Percentiles rank a stretch among this genome's conserved stretches.
Conservation (phyloP, 1,139 yeast species). For the Nakaseomyces delphensis region DNA sequence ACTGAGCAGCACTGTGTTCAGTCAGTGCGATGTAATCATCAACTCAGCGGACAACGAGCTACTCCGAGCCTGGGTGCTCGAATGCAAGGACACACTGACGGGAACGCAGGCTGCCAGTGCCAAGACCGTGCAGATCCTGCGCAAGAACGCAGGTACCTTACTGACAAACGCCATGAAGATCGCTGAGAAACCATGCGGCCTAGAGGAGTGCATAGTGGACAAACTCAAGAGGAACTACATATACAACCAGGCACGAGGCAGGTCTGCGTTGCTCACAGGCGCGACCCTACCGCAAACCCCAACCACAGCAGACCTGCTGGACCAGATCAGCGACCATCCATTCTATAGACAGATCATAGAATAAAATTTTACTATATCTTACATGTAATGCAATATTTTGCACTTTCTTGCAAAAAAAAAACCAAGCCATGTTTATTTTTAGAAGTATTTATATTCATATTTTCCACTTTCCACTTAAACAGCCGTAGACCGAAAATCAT, state of each 20-base stretch:
- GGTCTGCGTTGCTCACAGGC: conserved; percentile 8
- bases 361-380: too few relatives aligned
- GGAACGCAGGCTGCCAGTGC: conserved; percentile 3
- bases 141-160: conserved; percentile 23
- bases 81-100: conserved; percentile 6
- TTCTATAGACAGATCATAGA: conserved; percentile 9
- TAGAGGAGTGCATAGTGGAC: conserved; percentile 27
- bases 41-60: conserved; percentile 25
- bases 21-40: conserved; percentile 22
- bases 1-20: conserved; percentile 24
- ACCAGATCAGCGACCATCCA: conserved; percentile 15
- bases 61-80: conserved; percentile 15
- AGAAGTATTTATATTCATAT: background rate
- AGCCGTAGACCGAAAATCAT: background rate
- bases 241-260: conserved; percentile 19
- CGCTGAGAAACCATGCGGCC: conserved; percentile 26
- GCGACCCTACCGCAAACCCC: background rate
- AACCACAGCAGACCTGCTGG: conserved; percentile 8
- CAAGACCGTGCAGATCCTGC: conserved; percentile 15
- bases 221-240: conserved; percentile 28
- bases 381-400: too few relatives aligned
- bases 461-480: too few relatives aligned
- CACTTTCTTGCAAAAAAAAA: background rate
- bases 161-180: conserved; percentile 21
- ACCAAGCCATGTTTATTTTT: conserved; percentile 6